phyloP scores from a whole-genome alignment of 1,284 basidiomycete species.

The Phaffia rhodozyma region DNA sequence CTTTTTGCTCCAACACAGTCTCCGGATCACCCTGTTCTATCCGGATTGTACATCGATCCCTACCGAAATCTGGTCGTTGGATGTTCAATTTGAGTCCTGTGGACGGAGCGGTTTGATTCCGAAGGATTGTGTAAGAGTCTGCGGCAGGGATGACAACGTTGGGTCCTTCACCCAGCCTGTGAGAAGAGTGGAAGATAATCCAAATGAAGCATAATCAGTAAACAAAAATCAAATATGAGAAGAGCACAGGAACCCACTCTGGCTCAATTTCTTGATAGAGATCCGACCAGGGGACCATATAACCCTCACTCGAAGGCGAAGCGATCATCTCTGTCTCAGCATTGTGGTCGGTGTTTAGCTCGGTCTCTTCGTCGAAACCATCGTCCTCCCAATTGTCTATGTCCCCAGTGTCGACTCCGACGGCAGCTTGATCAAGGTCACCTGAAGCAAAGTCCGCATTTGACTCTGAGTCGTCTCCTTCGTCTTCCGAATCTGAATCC shows the following conservation, averaged over 20 bases:
- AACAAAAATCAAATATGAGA: neutral
- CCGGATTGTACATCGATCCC: slow-evolving; percentile 84
- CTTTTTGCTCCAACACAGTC: slow-evolving; percentile 41
- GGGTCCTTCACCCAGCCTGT: slow-evolving; percentile 60
- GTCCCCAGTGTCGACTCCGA: no score
- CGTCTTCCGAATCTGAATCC: slow-evolving; percentile 16
- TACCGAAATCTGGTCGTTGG: slow-evolving; percentile 68
- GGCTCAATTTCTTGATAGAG: slow-evolving; percentile 14
- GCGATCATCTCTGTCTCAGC: slow-evolving; percentile 37
- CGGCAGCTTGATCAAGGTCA: no score
- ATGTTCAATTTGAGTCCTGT: slow-evolving; percentile 41
- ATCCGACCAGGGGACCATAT: slow-evolving; percentile 20
- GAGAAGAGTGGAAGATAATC: slow-evolving; percentile 43
- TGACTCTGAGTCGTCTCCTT: neutral
- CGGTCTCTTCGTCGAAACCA: slow-evolving; percentile 64
- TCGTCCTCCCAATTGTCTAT: slow-evolving; percentile 38
- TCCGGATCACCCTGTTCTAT: slow-evolving; percentile 72
- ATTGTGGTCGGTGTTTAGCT: slow-evolving; percentile 59
- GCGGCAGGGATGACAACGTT: slow-evolving; percentile 54
- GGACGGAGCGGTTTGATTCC: slow-evolving; percentile 13
- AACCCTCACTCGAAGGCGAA: slow-evolving; percentile 19
- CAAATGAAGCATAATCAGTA: no score
- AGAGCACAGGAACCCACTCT: slow-evolving; percentile 14
- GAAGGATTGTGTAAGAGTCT: slow-evolving; percentile 27
- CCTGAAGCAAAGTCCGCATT: no score